Evolutionary conservation across 2,329 filamentous ascomycete species (phyloP).

Genomic region (Neofusicoccum ribis): DNA sequence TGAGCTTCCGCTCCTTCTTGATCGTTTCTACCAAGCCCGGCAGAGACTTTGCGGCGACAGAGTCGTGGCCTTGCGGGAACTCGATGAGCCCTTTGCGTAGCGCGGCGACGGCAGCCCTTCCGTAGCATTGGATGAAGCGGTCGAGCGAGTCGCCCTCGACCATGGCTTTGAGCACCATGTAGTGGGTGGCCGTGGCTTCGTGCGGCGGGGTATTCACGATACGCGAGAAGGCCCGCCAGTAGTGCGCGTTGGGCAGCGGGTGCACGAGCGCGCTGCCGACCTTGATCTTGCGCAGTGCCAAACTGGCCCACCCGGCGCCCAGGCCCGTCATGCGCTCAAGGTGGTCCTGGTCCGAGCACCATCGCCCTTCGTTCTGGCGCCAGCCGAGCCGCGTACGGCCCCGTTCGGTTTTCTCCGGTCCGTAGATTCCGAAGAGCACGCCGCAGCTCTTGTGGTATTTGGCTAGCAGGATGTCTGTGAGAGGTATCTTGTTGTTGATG

Average conservation of each 20-base stretch:
- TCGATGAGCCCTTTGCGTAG: slow-evolving; percentile 41
- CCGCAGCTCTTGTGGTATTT: slow-evolving; percentile 83
- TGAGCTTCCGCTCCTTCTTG: slow-evolving; percentile 9
- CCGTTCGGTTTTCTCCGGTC: slow-evolving; percentile 66
- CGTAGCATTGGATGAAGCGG: slow-evolving; percentile 79
- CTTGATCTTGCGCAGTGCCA: slow-evolving; percentile 71
- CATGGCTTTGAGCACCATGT: slow-evolving; percentile 53
- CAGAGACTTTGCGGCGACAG: slow-evolving; percentile 12
- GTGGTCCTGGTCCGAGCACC: slow-evolving; percentile 70
- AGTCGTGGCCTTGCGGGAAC: slow-evolving; percentile 15
- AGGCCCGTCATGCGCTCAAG: slow-evolving; percentile 81
- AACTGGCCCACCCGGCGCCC: slow-evolving; percentile 78
- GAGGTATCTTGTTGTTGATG: slow-evolving; percentile 51
- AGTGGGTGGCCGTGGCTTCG: slow-evolving; percentile 50
- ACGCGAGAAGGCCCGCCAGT: slow-evolving; percentile 76
- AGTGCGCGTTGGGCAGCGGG: slow-evolving; percentile 71
- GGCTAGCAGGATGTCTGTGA: slow-evolving; percentile 83
- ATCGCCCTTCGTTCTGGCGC: slow-evolving; percentile 42
- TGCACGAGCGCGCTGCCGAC: slow-evolving; percentile 50
- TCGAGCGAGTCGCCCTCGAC: slow-evolving; percentile 63
- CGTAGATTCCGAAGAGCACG: slow-evolving; percentile 79
- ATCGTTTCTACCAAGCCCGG: not conserved
- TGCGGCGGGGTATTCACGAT: slow-evolving; percentile 73
- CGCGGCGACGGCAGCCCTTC: slow-evolving; percentile 70
- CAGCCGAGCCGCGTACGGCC: slow-evolving; percentile 36